phyloP scores from a whole-genome alignment of 1,284 basidiomycete species.

The Malassezia nana region DNA sequence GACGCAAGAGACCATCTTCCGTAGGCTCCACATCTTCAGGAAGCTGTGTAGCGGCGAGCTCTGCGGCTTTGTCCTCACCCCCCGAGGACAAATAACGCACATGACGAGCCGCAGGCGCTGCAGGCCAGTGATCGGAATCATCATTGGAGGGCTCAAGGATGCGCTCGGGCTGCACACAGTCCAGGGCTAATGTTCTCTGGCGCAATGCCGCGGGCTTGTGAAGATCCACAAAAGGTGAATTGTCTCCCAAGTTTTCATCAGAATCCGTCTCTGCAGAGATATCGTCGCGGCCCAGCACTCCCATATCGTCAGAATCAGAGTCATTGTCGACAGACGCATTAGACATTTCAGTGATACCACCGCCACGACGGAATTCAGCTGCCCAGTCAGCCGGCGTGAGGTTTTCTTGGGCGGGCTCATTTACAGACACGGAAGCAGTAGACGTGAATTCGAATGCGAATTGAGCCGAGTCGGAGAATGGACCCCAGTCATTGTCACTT shows the following conservation, averaged over 20 bases:
- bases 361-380: slow-evolving; percentile 31
- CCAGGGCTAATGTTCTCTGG: not conserved
- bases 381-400: slow-evolving; percentile 47
- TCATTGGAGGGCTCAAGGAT: not conserved
- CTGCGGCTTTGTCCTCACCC: slow-evolving; percentile 4
- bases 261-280: slow-evolving; percentile 13
- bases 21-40: slow-evolving; percentile 14
- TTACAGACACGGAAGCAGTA: not conserved
- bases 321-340: slow-evolving; percentile 21
- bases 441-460: slow-evolving; percentile 17
- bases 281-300: slow-evolving; percentile 9
- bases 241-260: slow-evolving; percentile 16
- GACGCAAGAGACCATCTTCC: slow-evolving; percentile 30
- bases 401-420: slow-evolving; percentile 22
- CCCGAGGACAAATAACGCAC: not conserved
- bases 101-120: slow-evolving; percentile 4
- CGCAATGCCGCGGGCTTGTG: slow-evolving; percentile 16
- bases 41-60: slow-evolving; percentile 6
- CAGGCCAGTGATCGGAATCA: slow-evolving; percentile 18
- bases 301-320: slow-evolving; percentile 28
- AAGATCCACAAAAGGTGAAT: slow-evolving; percentile 21
- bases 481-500: slow-evolving; percentile 31
- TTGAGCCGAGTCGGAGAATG: slow-evolving; percentile 32
- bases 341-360: slow-evolving; percentile 3
- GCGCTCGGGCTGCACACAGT: slow-evolving; percentile 23